Evolutionary conservation across 805 yeast genomes (phyloP).

Genomic region (Candida mattraensis): DNA sequence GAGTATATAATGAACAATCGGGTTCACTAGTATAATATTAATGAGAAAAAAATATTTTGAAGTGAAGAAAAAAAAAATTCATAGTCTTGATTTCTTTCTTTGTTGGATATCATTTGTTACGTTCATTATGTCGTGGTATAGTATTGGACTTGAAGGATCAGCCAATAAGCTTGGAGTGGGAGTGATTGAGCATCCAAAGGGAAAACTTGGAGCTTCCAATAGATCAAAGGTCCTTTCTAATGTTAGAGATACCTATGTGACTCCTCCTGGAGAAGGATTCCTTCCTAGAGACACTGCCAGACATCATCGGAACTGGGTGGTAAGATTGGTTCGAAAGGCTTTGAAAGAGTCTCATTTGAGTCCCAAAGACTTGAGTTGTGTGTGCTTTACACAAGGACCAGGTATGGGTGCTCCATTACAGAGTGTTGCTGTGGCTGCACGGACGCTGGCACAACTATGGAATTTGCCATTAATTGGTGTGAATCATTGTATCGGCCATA

Average conservation of each 20-base stretch:
- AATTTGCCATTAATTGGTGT: conserved; percentile 86
- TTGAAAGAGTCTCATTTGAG: conserved; percentile 57
- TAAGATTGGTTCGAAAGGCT: conserved; percentile 68
- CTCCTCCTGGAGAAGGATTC: conserved; percentile 99
- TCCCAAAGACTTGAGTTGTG: conserved; percentile 60
- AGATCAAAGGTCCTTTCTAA: conserved; percentile 81
- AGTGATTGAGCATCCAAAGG: conserved; percentile 70
- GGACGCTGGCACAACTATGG: conserved; percentile 82
- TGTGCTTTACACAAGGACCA: conserved; percentile 97
- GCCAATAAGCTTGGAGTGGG: conserved; percentile 98
- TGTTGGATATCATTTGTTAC: too few species aligned
- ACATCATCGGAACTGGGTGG: conserved; percentile 95
- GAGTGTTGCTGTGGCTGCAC: conserved; percentile 87
- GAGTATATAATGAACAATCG: conserved; percentile 10
- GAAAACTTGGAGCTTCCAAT: conserved; percentile 54
- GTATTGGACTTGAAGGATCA: conserved; percentile 93
- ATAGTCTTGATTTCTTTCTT: neutral
- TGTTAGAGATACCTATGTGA: conserved; percentile 88
- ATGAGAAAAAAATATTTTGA: neutral
- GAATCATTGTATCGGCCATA: conserved; percentile 96
- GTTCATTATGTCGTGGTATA: conserved; percentile 30
- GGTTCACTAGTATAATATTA: conserved; percentile 4
- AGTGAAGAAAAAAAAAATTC: conserved; percentile 3
- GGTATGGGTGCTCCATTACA: conserved; percentile 99
- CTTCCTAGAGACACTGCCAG: conserved; percentile 95